Evolutionary conservation across 2,329 filamentous ascomycete genomes (phyloP), one percentile per base, ranked within the genome.

Genomic region (Harringtonia lauricola): DNA sequence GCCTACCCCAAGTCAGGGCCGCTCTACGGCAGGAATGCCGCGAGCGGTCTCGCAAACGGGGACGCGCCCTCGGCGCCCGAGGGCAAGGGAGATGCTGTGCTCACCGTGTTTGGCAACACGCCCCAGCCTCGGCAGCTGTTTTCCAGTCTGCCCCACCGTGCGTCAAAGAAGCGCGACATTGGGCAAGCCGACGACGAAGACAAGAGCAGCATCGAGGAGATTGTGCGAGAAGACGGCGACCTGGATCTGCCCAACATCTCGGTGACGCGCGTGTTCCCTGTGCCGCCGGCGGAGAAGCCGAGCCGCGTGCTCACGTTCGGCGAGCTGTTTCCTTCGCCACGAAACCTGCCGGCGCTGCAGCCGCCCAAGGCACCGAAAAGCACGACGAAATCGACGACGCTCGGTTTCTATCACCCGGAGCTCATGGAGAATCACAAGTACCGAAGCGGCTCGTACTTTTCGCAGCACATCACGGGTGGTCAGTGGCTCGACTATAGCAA

Each of bases 81-180:
- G 56, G 19, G 17, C 18, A 14, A 38, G 5, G 67, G 51, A 59
- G 73, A 51, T 62, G 42, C 46, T 15, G 81, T 90, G 7, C 67
- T 95, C 46, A 90, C 86, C 1, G 67, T 94, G 1, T 81, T 80
- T 52, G 87, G 86, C 43, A 83, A 80, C 52, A 83, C 83, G 34
- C 79, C 81, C 2, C 79, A 79, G 37, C 74, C 84, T 30, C 82
- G 80, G 52, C 84, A 90, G 47, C 68, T 95, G 4, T 95, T 92
- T 59, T 94, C 90, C 4, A 94, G 89, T 60, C 67, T 95, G 40
- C 85, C 83, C 51, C 70, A 74, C 43, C 64, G 67, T 13, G 49
- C 63, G 22, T 50, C 56, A 8, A 51, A 51, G 8, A 48, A 51
- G 18, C 46, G 53, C 14, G 10, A 14, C 17, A 14, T 3, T 5